Evolutionary conservation across 169 alveolate species (phyloP).

Genomic region (Eimeria falciformis): DNA sequence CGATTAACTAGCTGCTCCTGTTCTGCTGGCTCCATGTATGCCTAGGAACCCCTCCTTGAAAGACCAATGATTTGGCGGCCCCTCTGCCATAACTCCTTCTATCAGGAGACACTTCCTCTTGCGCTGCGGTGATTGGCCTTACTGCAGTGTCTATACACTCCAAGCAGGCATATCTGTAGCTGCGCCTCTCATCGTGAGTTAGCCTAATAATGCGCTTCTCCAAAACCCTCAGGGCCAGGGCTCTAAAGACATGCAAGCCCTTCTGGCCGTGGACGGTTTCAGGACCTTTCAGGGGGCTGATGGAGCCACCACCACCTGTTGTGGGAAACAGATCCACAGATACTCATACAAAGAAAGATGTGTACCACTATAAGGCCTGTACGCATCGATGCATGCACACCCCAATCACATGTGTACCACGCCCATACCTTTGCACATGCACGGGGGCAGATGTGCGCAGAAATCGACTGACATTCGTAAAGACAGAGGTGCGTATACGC

Average conservation of each 20-base stretch:
- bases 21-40: not conserved
- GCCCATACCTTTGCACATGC: too few species aligned
- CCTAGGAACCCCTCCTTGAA: too few species aligned
- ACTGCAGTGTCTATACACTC: not conserved
- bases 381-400: too few species aligned
- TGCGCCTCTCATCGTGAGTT: conserved; percentile 21
- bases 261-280: not conserved
- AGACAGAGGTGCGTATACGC: too few species aligned
- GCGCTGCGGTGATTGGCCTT: not conserved
- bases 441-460: too few species aligned
- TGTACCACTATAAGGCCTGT: too few species aligned
- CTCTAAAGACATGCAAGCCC: not conserved
- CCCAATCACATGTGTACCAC: too few species aligned
- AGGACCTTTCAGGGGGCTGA: not conserved
- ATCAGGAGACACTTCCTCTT: too few species aligned
- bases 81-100: too few species aligned
- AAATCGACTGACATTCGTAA: too few species aligned
- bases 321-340: too few species aligned
- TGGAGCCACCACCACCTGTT: not conserved
- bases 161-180: not conserved
- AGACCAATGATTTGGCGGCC: conserved; percentile 1
- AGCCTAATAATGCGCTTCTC: not conserved
- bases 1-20: not conserved
- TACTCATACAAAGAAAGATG: too few species aligned
- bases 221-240: not conserved